Percentiles rank a stretch among this genome's conserved stretches.
These are phyloP conservation scores for Globisporangium middletonii DNA, from an alignment of 352 stramenopile genomes.

Conservation along the genomic window DNA sequence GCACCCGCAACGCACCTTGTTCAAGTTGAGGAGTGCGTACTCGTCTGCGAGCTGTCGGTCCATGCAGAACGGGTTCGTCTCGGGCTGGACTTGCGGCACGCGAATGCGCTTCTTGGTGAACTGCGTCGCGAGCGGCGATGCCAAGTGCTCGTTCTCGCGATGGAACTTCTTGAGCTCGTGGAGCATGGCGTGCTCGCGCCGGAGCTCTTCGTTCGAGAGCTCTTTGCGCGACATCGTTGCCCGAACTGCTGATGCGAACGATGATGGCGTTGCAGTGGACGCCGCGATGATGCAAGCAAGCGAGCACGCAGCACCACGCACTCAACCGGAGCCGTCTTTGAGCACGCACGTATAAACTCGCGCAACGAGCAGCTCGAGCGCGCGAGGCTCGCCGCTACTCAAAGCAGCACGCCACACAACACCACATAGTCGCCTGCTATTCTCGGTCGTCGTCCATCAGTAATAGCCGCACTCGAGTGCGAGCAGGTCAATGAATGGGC, in stretches of 20 bases:
- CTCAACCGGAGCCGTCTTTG: no score
- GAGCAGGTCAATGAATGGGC: no score
- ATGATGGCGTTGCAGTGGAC: background rate
- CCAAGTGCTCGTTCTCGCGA: slow-evolving; percentile 28
- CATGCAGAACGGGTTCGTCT: slow-evolving; percentile 68
- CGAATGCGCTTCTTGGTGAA: slow-evolving; percentile 63
- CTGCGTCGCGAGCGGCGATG: slow-evolving; percentile 32
- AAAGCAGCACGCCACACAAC: no score
- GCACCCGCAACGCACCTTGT: slow-evolving; percentile 44
- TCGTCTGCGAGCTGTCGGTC: slow-evolving; percentile 73
- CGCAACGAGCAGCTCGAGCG: no score
- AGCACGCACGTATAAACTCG: no score
- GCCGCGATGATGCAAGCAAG: no score
- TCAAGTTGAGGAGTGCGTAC: slow-evolving; percentile 67
- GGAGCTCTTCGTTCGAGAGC: slow-evolving; percentile 9
- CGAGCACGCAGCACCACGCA: no score
- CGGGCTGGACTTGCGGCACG: slow-evolving; percentile 44
- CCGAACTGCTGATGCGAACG: background rate
- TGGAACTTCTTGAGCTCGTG: slow-evolving; percentile 67
- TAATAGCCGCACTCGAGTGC: no score
- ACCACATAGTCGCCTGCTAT: no score
- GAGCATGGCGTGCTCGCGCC: slow-evolving; percentile 65
- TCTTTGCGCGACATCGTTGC: slow-evolving; percentile 5
- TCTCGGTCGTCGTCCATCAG: no score
- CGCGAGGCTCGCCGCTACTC: no score